Evolutionary conservation across 305 asterid genomes (phyloP).

Genomic region (Caryopteris hybrid): DNA sequence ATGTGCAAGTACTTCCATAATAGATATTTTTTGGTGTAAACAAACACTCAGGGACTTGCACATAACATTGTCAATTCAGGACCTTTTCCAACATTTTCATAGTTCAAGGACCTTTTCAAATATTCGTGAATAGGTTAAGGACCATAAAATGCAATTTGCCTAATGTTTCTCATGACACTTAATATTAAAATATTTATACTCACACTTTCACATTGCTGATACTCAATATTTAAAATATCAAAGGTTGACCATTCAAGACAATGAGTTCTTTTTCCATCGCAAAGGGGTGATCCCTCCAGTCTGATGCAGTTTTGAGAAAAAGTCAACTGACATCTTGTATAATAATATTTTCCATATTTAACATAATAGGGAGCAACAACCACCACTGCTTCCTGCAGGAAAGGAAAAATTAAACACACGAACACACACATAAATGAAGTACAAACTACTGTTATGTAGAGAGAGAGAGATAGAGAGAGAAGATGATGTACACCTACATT

Average conservation of each 20-base stretch:
- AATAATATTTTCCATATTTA: conserved; percentile 35
- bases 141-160: too few relatives aligned
- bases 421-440: conserved; percentile 17
- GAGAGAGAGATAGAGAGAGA: neutral
- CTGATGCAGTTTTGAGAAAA: conserved; percentile 53
- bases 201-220: conserved; percentile 52
- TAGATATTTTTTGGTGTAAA: too few relatives aligned
- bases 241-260: conserved; percentile 45
- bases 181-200: conserved; percentile 27
- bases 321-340: conserved; percentile 38
- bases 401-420: too few relatives aligned
- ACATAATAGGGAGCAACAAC: conserved; percentile 47
- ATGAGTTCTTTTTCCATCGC: conserved; percentile 23
- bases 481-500: neutral
- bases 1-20: too few relatives aligned
- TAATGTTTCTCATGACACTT: neutral
- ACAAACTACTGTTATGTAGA: conserved; percentile 1
- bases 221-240: conserved; percentile 42
- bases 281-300: conserved; percentile 38
- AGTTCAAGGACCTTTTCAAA: too few relatives aligned
- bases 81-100: too few relatives aligned
- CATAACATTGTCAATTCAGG: too few relatives aligned
- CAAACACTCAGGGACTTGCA: too few relatives aligned
- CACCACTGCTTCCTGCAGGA: conserved; percentile 54
- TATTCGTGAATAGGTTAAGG: too few relatives aligned